Evolutionary conservation across 306 rosid genomes (phyloP).

Genomic region (Cucurbita moschata): DNA sequence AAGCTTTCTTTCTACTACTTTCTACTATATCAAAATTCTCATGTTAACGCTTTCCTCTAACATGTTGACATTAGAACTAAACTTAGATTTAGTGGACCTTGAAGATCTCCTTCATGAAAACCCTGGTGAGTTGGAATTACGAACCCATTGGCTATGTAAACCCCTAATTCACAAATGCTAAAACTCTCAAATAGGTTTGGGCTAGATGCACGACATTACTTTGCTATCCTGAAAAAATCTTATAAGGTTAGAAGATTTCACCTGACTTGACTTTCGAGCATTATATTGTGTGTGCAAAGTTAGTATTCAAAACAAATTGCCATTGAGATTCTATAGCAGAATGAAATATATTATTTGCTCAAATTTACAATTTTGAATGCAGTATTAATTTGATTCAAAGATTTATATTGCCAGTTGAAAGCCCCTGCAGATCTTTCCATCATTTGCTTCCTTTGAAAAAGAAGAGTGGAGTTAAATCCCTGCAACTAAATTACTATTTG

Average conservation of each 20-base stretch:
- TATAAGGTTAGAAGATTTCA: background rate
- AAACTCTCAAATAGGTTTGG: too few relatives aligned
- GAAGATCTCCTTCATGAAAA: too few relatives aligned
- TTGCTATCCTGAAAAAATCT: too few relatives aligned
- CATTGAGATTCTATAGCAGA: too few relatives aligned
- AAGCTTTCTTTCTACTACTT: too few relatives aligned
- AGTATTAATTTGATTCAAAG: background rate
- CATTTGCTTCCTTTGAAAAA: background rate
- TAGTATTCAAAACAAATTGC: background rate
- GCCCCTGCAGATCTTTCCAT: background rate
- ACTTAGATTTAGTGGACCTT: too few relatives aligned
- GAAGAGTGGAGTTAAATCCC: background rate
- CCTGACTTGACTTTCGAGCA: background rate
- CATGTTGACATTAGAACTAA: too few relatives aligned
- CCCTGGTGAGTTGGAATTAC: too few relatives aligned
- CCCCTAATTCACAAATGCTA: too few relatives aligned
- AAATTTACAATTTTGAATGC: background rate
- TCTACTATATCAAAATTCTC: too few relatives aligned
- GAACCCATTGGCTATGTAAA: too few relatives aligned
- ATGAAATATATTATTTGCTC: background rate
- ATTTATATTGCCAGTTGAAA: background rate
- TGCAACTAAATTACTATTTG: background rate
- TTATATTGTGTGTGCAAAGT: background rate
- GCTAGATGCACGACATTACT: background rate
- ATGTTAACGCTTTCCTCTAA: too few relatives aligned